Conservation (phyloP, 306 rosid genomes). For the Neltuma alba region DNA sequence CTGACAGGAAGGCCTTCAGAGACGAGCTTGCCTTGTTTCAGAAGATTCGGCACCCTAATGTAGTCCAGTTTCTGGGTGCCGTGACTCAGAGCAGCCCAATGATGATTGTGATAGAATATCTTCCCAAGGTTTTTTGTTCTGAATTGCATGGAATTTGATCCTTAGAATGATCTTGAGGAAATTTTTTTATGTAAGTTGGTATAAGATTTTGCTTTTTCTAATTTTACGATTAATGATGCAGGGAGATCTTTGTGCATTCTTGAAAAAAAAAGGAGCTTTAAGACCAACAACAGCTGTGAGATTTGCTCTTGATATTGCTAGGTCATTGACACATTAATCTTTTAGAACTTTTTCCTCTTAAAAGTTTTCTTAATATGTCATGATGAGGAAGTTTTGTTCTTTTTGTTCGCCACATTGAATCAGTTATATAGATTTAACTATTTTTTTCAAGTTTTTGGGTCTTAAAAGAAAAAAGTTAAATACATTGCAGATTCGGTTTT, state of each 20-base stretch:
- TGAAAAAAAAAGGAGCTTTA: slow-evolving; percentile 74
- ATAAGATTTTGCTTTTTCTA: slow-evolving; percentile 32
- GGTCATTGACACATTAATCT: slow-evolving; percentile 48
- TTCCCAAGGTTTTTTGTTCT: slow-evolving; percentile 78
- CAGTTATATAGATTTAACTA: neutral
- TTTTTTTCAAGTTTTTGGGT: neutral
- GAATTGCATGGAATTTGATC: slow-evolving; percentile 24
- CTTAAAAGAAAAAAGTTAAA: neutral
- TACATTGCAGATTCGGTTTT: slow-evolving; percentile 6
- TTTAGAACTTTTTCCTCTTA: slow-evolving; percentile 7
- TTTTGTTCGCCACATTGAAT: slow-evolving; percentile 17
- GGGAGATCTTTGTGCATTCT: slow-evolving; percentile 80
- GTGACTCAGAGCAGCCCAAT: slow-evolving; percentile 98
- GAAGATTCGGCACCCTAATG: slow-evolving; percentile 96
- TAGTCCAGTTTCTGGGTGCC: slow-evolving; percentile 97
- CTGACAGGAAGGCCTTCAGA: slow-evolving; percentile 80
- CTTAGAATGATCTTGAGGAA: slow-evolving; percentile 19
- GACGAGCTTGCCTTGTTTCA: slow-evolving; percentile 93
- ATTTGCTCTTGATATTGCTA: slow-evolving; percentile 92
- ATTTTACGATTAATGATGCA: slow-evolving; percentile 41
- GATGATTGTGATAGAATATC: slow-evolving; percentile 98
- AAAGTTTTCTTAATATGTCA: neutral
- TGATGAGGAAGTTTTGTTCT: slow-evolving; percentile 9
- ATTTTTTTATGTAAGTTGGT: slow-evolving; percentile 6
- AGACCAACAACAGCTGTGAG: slow-evolving; percentile 71